Evolutionary conservation across 2,329 filamentous ascomycete genomes (phyloP).

Genomic region (Atkinsonella hypoxylon): DNA sequence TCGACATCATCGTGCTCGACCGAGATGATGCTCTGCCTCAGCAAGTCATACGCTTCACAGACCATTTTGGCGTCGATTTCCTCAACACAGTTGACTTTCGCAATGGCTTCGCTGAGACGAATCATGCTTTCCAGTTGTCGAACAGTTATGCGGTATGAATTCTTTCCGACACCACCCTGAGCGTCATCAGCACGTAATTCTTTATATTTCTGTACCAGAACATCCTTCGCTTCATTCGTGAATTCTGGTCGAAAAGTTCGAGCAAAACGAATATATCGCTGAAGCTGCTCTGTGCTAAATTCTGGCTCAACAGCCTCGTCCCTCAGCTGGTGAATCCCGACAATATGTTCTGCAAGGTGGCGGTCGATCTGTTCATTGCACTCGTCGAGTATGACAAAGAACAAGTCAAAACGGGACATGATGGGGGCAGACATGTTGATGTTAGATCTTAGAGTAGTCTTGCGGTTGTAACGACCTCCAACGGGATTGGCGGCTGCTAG

Average conservation of each 20-base stretch:
- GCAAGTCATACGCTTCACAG: slow-evolving; percentile 78
- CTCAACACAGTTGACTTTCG: slow-evolving; percentile 91
- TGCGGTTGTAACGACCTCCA: slow-evolving; percentile 92
- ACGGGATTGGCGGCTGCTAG: slow-evolving; percentile 94
- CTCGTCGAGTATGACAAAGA: slow-evolving; percentile 95
- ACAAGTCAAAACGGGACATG: slow-evolving; percentile 98
- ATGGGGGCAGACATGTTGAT: slow-evolving; percentile 99
- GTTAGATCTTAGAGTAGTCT: slow-evolving; percentile 83
- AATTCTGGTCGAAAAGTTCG: slow-evolving; percentile 90
- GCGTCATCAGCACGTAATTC: slow-evolving; percentile 87
- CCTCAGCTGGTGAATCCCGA: slow-evolving; percentile 81
- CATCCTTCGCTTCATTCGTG: slow-evolving; percentile 70
- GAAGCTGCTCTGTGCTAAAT: slow-evolving; percentile 90
- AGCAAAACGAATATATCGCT: slow-evolving; percentile 94
- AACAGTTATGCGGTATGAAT: slow-evolving; percentile 95
- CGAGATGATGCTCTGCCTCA: slow-evolving; percentile 90
- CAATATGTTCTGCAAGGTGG: slow-evolving; percentile 87
- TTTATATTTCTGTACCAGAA: slow-evolving; percentile 89
- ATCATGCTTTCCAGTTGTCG: slow-evolving; percentile 94
- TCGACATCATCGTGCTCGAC: slow-evolving; percentile 97
- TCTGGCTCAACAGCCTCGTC: slow-evolving; percentile 87
- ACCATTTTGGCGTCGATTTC: slow-evolving; percentile 81
- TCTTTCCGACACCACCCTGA: slow-evolving; percentile 84
- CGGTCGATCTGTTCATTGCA: slow-evolving; percentile 88
- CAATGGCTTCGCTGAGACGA: slow-evolving; percentile 91